These are phyloP conservation scores for Colletotrichum graminicola DNA, from an alignment of 2,329 filamentous ascomycete genomes.

Conservation along the genomic window DNA sequence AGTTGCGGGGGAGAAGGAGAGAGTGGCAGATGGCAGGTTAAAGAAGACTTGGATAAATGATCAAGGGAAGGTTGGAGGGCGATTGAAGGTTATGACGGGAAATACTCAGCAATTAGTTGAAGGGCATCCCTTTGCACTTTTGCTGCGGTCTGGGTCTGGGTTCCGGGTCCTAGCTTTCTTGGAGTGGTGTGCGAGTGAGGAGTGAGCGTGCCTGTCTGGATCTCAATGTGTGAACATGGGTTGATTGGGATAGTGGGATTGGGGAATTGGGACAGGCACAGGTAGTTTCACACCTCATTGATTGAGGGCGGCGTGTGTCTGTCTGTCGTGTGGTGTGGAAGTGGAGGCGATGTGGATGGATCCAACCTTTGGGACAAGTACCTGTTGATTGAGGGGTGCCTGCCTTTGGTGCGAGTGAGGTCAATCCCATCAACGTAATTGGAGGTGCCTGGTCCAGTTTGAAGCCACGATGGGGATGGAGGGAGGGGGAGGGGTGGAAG, in stretches of 20 bases:
- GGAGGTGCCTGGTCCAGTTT: conserved; percentile 37
- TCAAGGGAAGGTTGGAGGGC: conserved; percentile 38
- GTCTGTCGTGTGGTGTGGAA: conserved; percentile 15
- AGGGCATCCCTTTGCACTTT: conserved; percentile 39
- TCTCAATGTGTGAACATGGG: conserved; percentile 36
- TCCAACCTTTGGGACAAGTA: conserved; percentile 35
- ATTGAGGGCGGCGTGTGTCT: conserved; percentile 22
- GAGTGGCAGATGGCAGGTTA: conserved; percentile 41
- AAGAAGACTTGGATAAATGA: conserved; percentile 33
- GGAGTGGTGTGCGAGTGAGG: conserved; percentile 21
- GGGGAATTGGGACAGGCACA: conserved; percentile 22
- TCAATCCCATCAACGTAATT: conserved; percentile 39
- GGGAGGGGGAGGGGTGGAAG: neutral
- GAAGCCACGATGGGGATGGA: conserved; percentile 3
- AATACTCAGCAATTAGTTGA: conserved; percentile 37
- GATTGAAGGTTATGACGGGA: conserved; percentile 36
- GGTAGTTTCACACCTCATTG: conserved; percentile 26
- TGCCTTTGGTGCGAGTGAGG: conserved; percentile 31
- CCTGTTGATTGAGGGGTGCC: conserved; percentile 10
- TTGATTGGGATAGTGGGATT: conserved; percentile 39
- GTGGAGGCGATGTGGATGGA: conserved; percentile 37
- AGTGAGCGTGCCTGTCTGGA: conserved; percentile 18
- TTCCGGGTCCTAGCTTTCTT: conserved; percentile 21
- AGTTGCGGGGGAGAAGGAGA: conserved; percentile 21
- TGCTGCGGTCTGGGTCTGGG: conserved; percentile 36